Evolutionary conservation across 768 basidiomycete genomes (phyloP), one percentile per base, ranked within the genome.

Genomic region (Boletus sp.): DNA sequence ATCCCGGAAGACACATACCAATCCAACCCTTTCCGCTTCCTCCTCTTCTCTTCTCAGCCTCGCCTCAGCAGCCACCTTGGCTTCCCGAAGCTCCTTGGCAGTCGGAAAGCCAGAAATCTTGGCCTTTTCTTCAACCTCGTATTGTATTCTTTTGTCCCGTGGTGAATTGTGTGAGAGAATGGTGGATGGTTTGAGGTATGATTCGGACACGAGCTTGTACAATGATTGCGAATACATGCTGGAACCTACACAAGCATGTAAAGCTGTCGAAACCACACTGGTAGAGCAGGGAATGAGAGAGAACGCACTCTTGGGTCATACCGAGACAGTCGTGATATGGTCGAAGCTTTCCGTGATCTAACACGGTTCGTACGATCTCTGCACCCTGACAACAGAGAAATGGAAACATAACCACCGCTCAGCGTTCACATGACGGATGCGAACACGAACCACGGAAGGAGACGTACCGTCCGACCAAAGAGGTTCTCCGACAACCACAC

Each of bases 301-400:
- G 48, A 17, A 57, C 71, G 58, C 64, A 89, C 91, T 76, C 74
- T 87, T 88, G 12, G 77, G 62, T 90, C 84, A 55, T 73, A 73
- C 15, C 75, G 72, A 10, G 81, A 78, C 30, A 87, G 70, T 40
- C 73, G 70, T 17, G 77, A 73, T 28, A 89, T 61, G 86, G 80
- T 47, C 84, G 84, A 65, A 96, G 80, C 70, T 94, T 95, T 37
- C 95, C 95, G 66, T 93, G 87, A 66, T 94, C 85, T 52, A 96
- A 75, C 29, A 96, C 76, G 11, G 85, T 73, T 63, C 86, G 84
- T 20, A 97, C 76, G 52, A 98, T 84, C 54, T 89, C 84, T 49
- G 83, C 82, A 12, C 82, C 92, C 92, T 94, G 47, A 12, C 8
- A 36, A 17, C 14, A 7, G 18, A 29, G n/a, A n/a, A n/a, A n/a